Evolutionary conservation across 805 yeast genomes (phyloP).

Genomic region (Candida ficus): DNA sequence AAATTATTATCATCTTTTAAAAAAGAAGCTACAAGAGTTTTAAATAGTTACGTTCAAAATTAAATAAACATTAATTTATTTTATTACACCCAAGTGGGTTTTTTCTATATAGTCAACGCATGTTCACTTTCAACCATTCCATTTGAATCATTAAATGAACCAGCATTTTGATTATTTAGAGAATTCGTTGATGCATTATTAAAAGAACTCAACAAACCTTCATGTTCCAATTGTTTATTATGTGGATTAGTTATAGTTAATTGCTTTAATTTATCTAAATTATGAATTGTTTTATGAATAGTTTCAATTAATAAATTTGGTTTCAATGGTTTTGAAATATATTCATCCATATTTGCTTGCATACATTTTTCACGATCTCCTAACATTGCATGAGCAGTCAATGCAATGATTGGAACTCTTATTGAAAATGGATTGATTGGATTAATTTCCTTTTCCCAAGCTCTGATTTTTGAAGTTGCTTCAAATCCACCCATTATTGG

Average conservation of each 20-base stretch:
- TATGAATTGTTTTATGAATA: conserved; percentile 75
- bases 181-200: conserved; percentile 10
- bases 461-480: conserved; percentile 80
- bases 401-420: conserved; percentile 82
- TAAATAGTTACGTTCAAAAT: conserved; percentile 1
- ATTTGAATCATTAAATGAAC: neutral
- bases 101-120: too few species aligned
- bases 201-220: conserved; percentile 9
- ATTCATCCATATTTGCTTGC: conserved; percentile 48
- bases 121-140: too few species aligned
- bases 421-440: conserved; percentile 68
- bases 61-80: too few species aligned
- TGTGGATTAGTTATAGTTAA: conserved; percentile 29
- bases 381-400: conserved; percentile 92
- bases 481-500: conserved; percentile 95
- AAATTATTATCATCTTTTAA: conserved; percentile 3
- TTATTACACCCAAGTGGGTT: too few species aligned
- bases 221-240: conserved; percentile 19
- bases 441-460: conserved; percentile 77
- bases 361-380: conserved; percentile 53
- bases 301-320: conserved; percentile 69
- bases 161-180: neutral
- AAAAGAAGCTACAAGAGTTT: neutral
- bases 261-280: conserved; percentile 56
- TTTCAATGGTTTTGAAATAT: conserved; percentile 47